phyloP scores from a whole-genome alignment of 257 asterid genomes.

The Solanum chilense region DNA sequence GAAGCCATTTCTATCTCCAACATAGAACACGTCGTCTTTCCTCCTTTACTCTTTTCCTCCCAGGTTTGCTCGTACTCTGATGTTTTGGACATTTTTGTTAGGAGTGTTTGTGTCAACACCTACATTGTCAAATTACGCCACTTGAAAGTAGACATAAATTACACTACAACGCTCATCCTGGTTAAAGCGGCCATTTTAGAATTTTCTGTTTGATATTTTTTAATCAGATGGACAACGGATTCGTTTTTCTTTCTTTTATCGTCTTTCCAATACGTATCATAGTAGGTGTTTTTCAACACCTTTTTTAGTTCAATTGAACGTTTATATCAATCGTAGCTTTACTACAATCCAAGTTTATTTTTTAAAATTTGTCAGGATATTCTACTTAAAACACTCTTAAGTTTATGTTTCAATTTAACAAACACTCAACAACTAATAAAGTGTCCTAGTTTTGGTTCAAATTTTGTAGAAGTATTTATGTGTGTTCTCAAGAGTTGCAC shows the following conservation, averaged over 20 bases:
- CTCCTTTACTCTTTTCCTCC: not conserved
- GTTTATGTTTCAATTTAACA: not conserved
- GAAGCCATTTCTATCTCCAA: slow-evolving; percentile 25
- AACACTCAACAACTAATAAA: not conserved
- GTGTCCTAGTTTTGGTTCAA: not conserved
- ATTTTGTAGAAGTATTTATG: not conserved
- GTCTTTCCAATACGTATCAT: not conserved
- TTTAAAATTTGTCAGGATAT: not conserved
- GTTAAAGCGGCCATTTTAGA: not conserved
- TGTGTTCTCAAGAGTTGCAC: not conserved
- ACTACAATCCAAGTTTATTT: not conserved
- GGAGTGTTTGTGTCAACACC: not conserved
- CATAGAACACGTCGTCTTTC: not conserved
- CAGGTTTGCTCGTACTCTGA: not conserved
- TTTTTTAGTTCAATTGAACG: not conserved
- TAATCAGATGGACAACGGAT: not conserved
- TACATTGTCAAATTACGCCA: not conserved
- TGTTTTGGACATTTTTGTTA: not conserved
- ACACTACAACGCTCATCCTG: not conserved
- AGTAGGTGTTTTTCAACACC: not conserved
- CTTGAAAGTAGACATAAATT: not conserved
- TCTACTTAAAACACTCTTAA: not conserved
- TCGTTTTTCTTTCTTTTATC: not conserved
- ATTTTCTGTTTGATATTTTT: not conserved
- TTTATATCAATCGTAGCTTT: not conserved